A percentile compares a stretch with the other conserved stretches of the same genome.
These are phyloP conservation scores for Talaromyces verruculosus DNA, from an alignment of 2,329 filamentous ascomycete species.

Conservation along the genomic window DNA sequence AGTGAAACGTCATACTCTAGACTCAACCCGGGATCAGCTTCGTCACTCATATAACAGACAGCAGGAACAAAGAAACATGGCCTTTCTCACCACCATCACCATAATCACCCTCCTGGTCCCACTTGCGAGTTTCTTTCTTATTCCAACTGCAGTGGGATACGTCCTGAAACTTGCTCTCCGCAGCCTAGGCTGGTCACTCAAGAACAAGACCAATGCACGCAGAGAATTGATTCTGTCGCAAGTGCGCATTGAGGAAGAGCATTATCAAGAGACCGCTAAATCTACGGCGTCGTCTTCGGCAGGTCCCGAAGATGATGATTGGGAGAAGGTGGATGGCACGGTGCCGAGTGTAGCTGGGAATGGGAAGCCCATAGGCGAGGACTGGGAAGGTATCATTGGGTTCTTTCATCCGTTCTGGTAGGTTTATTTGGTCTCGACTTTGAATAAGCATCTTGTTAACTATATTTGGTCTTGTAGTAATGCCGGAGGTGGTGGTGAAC, in stretches of 20 bases:
- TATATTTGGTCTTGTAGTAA: conserved; percentile 64
- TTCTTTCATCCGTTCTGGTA: conserved; percentile 99
- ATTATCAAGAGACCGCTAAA: conserved; percentile 32
- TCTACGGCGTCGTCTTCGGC: conserved; percentile 21
- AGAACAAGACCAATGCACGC: conserved; percentile 63
- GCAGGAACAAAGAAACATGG: conserved; percentile 31
- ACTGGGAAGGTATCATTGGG: conserved; percentile 83
- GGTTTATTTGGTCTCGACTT: background rate
- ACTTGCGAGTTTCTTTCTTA: conserved; percentile 34
- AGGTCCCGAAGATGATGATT: conserved; percentile 59
- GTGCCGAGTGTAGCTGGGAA: conserved; percentile 48
- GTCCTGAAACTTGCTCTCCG: conserved; percentile 40
- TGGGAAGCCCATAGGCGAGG: conserved; percentile 49
- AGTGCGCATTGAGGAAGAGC: conserved; percentile 48
- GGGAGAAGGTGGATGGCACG: conserved; percentile 66
- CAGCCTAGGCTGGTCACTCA: conserved; percentile 60
- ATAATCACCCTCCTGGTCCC: conserved; percentile 36
- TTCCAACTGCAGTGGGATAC: conserved; percentile 37
- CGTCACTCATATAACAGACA: conserved; percentile 4
- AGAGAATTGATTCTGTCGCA: conserved; percentile 54
- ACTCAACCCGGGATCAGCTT: background rate
- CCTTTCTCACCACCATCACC: conserved; percentile 35
- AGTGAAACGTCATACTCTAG: background rate
- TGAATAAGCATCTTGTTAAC: conserved; percentile 69
- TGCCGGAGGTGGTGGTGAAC: conserved; percentile 90